phyloP scores from a whole-genome alignment of 805 yeast species.

The Candida schatavii region DNA sequence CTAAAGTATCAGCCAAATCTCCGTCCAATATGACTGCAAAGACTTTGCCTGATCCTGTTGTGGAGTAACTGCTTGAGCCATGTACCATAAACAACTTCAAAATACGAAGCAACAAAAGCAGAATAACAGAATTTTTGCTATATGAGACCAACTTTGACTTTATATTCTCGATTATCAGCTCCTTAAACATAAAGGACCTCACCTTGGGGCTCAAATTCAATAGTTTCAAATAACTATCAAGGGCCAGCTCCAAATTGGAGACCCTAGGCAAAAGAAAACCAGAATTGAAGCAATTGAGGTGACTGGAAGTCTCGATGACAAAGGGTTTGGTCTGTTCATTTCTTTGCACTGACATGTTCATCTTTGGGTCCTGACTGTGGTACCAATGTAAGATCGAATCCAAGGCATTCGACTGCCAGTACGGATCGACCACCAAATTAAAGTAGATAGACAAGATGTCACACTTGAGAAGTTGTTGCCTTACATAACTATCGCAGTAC shows the following conservation, averaged over 20 bases:
- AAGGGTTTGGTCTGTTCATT: background rate
- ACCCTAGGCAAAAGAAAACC: constrained; percentile 41
- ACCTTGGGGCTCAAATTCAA: constrained; percentile 20
- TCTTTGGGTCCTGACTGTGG: constrained; percentile 14
- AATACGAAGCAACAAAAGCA: constrained; percentile 32
- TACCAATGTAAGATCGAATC: constrained; percentile 46
- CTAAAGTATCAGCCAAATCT: constrained; percentile 6
- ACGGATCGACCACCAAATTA: constrained; percentile 45
- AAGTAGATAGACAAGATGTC: constrained; percentile 39
- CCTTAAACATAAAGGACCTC: constrained; percentile 22
- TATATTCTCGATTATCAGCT: constrained; percentile 26
- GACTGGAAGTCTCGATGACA: background rate
- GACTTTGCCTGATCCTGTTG: background rate
- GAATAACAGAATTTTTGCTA: constrained; percentile 35
- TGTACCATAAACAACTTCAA: constrained; percentile 15
- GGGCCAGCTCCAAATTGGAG: constrained; percentile 42
- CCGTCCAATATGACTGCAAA: background rate
- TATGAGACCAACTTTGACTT: constrained; percentile 25
- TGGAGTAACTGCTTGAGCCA: background rate
- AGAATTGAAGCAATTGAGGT: constrained; percentile 26
- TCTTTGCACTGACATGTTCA: background rate
- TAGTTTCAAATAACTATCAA: constrained; percentile 39
- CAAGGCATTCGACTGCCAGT: constrained; percentile 57
- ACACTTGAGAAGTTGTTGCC: constrained; percentile 32
- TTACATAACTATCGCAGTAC: constrained; percentile 39